A percentile compares a stretch with the other conserved stretches of the same genome.
Evolutionary conservation across 2,329 filamentous ascomycete species (phyloP).

Genomic region (Plenodomus biglobosus): DNA sequence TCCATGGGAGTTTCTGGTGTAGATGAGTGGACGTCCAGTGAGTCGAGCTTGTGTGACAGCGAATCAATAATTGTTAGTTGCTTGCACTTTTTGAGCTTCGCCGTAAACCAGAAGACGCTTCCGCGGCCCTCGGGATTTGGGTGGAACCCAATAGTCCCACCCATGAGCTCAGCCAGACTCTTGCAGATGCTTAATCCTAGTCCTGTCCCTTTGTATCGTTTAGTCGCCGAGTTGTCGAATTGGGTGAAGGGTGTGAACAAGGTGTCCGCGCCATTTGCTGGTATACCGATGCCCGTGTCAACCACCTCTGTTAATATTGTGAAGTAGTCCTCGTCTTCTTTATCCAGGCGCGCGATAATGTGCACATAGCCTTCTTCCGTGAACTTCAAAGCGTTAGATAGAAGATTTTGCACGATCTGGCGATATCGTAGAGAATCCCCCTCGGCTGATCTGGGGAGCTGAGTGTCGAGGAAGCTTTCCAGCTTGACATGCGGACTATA

Average conservation of each 20-base stretch:
- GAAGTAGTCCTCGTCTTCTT: slow-evolving; percentile 49
- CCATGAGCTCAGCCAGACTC: slow-evolving; percentile 59
- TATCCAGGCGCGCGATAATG: slow-evolving; percentile 47
- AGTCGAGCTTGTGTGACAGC: slow-evolving; percentile 14
- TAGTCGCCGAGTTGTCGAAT: slow-evolving; percentile 56
- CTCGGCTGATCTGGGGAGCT: slow-evolving; percentile 54
- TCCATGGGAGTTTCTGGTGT: slow-evolving; percentile 17
- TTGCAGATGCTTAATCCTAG: slow-evolving; percentile 61
- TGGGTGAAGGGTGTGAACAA: slow-evolving; percentile 61
- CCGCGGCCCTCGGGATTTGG: slow-evolving; percentile 52
- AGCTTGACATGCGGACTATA: slow-evolving; percentile 53
- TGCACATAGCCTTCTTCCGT: slow-evolving; percentile 58
- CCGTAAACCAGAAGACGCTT: slow-evolving; percentile 57
- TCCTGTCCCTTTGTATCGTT: slow-evolving; percentile 59
- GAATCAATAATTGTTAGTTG: slow-evolving; percentile 19
- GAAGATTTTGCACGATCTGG: slow-evolving; percentile 63
- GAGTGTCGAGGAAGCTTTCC: slow-evolving; percentile 48
- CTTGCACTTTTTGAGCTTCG: slow-evolving; percentile 36
- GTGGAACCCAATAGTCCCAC: slow-evolving; percentile 54
- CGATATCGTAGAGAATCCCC: slow-evolving; percentile 63
- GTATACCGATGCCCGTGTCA: slow-evolving; percentile 59
- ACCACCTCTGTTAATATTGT: slow-evolving; percentile 55
- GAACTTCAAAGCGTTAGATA: slow-evolving; percentile 64
- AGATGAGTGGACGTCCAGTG: slow-evolving; percentile 8
- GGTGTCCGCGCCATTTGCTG: slow-evolving; percentile 47